Conservation (phyloP, 2,329 filamentous ascomycete species). For the Xylaria sp. region DNA sequence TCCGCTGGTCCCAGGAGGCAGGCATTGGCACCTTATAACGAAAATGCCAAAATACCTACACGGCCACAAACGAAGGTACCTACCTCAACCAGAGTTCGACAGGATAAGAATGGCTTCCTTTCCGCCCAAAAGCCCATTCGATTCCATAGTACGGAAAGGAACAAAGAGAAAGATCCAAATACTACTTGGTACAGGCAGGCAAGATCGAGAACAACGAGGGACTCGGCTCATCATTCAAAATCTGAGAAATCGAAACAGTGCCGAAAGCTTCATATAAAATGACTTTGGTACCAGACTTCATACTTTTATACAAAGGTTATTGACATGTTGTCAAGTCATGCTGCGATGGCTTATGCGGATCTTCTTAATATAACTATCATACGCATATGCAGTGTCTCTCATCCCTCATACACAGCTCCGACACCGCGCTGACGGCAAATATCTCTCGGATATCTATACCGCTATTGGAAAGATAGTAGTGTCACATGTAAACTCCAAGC, state of each 20-base stretch:
- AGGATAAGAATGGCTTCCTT: not conserved
- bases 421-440: not conserved
- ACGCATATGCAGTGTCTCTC: too few relatives aligned
- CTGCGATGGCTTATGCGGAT: not conserved
- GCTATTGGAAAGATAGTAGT: not conserved
- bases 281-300: not conserved
- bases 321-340: not conserved
- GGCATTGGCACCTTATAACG: not conserved
- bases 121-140: too few relatives aligned
- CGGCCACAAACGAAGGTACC: not conserved
- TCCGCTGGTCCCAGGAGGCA: not conserved
- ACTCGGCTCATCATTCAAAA: not conserved
- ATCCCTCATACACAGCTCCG: too few relatives aligned
- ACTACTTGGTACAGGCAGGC: not conserved
- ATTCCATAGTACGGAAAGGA: not conserved
- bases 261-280: not conserved
- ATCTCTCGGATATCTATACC: not conserved
- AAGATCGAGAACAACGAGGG: not conserved
- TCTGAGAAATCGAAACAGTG: not conserved
- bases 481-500: not conserved
- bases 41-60: not conserved
- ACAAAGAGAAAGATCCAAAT: not conserved
- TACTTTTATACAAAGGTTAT: not conserved
- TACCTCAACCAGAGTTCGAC: not conserved
- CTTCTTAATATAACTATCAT: not conserved